phyloP scores from a whole-genome alignment of 306 rosid genomes.

The Inga laurina region DNA sequence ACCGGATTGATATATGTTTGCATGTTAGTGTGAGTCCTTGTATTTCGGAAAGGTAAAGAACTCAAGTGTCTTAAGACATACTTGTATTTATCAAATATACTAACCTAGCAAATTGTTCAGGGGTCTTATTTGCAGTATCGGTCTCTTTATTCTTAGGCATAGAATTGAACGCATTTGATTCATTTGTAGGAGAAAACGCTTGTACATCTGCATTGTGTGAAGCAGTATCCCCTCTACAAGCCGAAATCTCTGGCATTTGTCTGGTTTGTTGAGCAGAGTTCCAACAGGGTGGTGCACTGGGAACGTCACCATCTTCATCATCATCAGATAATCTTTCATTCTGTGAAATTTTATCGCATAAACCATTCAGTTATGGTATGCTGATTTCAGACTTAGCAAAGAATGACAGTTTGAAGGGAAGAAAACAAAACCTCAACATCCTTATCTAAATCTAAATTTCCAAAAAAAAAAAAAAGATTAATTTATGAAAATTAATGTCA shows the following conservation, averaged over 20 bases:
- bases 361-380: conserved; percentile 42
- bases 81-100: conserved; percentile 31
- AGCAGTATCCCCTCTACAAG: conserved; percentile 39
- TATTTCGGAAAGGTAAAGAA: conserved; percentile 8
- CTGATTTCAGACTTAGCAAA: conserved; percentile 22
- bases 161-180: conserved; percentile 25
- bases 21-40: background rate
- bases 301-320: conserved; percentile 55
- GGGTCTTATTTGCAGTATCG: conserved; percentile 35
- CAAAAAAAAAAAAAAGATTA: no score
- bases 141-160: conserved; percentile 41
- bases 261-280: conserved; percentile 62
- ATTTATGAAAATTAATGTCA: background rate
- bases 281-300: conserved; percentile 91
- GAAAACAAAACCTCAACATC: background rate
- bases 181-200: conserved; percentile 15
- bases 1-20: background rate
- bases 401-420: background rate
- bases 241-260: conserved; percentile 45
- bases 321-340: conserved; percentile 65
- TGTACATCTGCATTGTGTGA: conserved; percentile 36
- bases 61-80: background rate
- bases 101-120: conserved; percentile 66
- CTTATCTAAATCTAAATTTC: background rate
- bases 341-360: conserved; percentile 42